Conservation (phyloP, 805 yeast genomes). For the Candida quercuum region DNA sequence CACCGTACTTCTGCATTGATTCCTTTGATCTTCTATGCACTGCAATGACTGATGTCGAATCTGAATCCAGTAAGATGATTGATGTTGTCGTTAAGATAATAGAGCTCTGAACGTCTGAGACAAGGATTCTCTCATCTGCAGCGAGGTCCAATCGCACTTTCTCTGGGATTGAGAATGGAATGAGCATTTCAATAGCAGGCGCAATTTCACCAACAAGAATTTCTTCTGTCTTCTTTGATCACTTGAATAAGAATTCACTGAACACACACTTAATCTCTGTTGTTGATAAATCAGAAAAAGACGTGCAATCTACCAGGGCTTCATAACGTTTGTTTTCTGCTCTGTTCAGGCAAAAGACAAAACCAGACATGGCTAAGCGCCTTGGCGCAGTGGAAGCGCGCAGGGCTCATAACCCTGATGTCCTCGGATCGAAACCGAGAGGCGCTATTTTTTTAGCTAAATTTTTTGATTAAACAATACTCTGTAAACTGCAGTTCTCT, state of each 20-base stretch:
- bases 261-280: too few relatives aligned
- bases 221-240: too few relatives aligned
- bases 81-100: conserved; percentile 24
- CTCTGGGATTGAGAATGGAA: neutral
- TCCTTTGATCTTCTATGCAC: conserved; percentile 28
- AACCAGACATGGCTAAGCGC: conserved; percentile 60
- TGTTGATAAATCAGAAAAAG: too few relatives aligned
- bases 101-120: neutral
- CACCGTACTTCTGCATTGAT: conserved; percentile 34
- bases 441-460: conserved; percentile 73
- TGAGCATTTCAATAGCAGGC: neutral
- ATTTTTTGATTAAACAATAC: too few relatives aligned
- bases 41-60: conserved; percentile 28
- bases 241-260: too few relatives aligned
- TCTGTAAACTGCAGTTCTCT: too few relatives aligned
- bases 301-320: too few relatives aligned
- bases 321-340: neutral
- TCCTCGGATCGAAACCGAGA: conserved; percentile 96
- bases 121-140: neutral
- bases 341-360: too few relatives aligned
- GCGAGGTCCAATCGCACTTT: neutral
- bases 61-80: conserved; percentile 27
- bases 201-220: neutral
- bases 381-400: conserved; percentile 99
- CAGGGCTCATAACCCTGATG: conserved; percentile 99